A percentile compares a stretch with the other conserved stretches of the same genome.
These are phyloP conservation scores for Eutrema heterophyllum DNA, from an alignment of 345 rosid species.

Conservation along the genomic window DNA sequence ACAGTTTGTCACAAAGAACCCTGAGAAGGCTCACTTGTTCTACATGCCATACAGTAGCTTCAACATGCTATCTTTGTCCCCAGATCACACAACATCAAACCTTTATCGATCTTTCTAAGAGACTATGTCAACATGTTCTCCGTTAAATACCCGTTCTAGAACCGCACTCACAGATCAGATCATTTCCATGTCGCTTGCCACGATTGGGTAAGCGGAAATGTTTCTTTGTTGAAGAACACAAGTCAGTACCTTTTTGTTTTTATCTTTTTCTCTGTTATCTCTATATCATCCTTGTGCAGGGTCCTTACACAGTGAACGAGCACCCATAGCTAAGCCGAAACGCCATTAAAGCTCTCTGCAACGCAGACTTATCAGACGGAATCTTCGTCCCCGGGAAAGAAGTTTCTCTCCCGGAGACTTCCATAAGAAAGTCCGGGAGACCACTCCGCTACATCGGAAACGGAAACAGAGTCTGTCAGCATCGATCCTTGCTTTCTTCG, in stretches of 20 bases:
- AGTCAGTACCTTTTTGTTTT: background rate
- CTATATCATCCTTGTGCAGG: constrained; percentile 38
- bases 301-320: constrained; percentile 68
- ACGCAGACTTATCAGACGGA: constrained; percentile 76
- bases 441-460: constrained; percentile 66
- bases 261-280: background rate
- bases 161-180: constrained; percentile 81
- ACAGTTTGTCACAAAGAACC: constrained; percentile 67
- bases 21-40: constrained; percentile 81
- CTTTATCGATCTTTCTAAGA: constrained; percentile 53
- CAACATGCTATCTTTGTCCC: constrained; percentile 53
- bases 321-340: constrained; percentile 62
- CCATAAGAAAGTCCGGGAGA: constrained; percentile 59
- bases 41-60: constrained; percentile 85
- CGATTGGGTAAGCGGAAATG: constrained; percentile 69
- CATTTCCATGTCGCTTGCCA: constrained; percentile 97
- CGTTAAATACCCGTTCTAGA: constrained; percentile 82
- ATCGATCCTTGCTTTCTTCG: constrained; percentile 87
- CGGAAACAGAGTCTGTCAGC: constrained; percentile 72
- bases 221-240: background rate
- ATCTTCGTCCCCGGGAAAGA: constrained; percentile 56
- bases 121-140: constrained; percentile 66
- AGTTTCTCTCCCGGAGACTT: constrained; percentile 82
- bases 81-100: constrained; percentile 61
- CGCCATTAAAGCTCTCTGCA: constrained; percentile 74